Conservation (phyloP, 2,329 filamentous ascomycete species). For the Diaporthe australafricana region DNA sequence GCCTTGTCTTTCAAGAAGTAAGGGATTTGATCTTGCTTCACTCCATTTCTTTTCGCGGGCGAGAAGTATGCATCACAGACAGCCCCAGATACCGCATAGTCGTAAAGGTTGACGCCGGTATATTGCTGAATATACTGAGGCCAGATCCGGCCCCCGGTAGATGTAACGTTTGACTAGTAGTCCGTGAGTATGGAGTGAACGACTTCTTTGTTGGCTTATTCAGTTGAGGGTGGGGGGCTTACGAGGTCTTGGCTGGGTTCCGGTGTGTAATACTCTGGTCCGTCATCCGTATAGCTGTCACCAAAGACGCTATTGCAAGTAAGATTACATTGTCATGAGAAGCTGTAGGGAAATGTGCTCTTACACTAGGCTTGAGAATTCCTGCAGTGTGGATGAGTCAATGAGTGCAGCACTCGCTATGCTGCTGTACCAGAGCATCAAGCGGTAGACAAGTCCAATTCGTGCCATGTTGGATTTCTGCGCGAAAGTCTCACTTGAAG, state of each 20-base stretch:
- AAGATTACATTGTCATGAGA: background rate
- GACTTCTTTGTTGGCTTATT: background rate
- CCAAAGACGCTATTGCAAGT: constrained; percentile 30
- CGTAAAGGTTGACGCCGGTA: constrained; percentile 37
- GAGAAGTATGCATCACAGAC: constrained; percentile 39
- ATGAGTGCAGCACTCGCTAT: constrained; percentile 10
- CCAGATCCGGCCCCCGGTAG: constrained; percentile 38
- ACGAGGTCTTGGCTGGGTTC: constrained; percentile 22
- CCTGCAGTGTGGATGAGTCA: constrained; percentile 31
- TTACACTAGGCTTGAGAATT: constrained; percentile 34
- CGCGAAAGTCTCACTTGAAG: background rate
- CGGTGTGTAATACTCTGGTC: constrained; percentile 33
- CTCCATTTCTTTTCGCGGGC: constrained; percentile 24
- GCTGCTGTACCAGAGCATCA: constrained; percentile 7
- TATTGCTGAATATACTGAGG: constrained; percentile 39
- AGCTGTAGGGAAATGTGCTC: background rate
- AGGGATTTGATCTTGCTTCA: constrained; percentile 37
- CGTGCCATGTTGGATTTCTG: background rate
- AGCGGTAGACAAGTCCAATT: background rate
- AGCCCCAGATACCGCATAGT: constrained; percentile 42
- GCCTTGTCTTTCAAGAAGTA: constrained; percentile 36
- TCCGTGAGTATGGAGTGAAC: background rate
- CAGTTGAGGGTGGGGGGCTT: background rate
- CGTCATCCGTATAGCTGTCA: constrained; percentile 36
- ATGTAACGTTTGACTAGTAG: constrained; percentile 22